Conservation (phyloP, 345 rosid genomes). For the Aquilaria yunnanensis region DNA sequence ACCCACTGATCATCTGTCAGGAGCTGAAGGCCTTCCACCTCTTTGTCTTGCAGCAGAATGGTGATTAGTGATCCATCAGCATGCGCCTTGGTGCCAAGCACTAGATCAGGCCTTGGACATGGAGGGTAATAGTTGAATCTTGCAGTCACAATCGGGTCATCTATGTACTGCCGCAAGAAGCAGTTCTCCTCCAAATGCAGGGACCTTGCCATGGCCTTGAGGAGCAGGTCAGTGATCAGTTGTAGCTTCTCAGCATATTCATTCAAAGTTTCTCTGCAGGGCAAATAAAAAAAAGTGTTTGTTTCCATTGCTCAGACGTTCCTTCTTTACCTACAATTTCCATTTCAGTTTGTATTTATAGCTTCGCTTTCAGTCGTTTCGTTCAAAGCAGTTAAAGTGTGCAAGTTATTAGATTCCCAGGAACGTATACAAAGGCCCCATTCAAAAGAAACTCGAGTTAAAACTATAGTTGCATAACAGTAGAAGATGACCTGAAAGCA, state of each 20-base stretch:
- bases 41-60: constrained; percentile 43
- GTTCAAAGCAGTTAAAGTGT: background rate
- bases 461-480: no score
- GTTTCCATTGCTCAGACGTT: background rate
- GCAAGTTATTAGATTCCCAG: background rate
- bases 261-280: constrained; percentile 28
- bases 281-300: background rate
- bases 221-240: constrained; percentile 18
- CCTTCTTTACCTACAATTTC: background rate
- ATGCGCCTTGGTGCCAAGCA: constrained; percentile 48
- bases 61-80: constrained; percentile 60
- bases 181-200: constrained; percentile 36
- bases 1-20: constrained; percentile 44
- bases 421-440: no score
- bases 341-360: background rate
- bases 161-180: constrained; percentile 43
- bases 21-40: constrained; percentile 48
- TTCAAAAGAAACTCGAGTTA: no score
- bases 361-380: no score
- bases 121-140: constrained; percentile 60
- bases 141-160: constrained; percentile 24
- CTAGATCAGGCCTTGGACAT: constrained; percentile 47
- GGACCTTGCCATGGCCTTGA: constrained; percentile 49
- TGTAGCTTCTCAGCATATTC: constrained; percentile 27
- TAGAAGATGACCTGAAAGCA: constrained; percentile 35